A percentile compares a stretch with the other conserved stretches of the same genome.
phyloP scores from a whole-genome alignment of 2,329 filamentous ascomycete species.

The Domatiomyces catenatus region DNA sequence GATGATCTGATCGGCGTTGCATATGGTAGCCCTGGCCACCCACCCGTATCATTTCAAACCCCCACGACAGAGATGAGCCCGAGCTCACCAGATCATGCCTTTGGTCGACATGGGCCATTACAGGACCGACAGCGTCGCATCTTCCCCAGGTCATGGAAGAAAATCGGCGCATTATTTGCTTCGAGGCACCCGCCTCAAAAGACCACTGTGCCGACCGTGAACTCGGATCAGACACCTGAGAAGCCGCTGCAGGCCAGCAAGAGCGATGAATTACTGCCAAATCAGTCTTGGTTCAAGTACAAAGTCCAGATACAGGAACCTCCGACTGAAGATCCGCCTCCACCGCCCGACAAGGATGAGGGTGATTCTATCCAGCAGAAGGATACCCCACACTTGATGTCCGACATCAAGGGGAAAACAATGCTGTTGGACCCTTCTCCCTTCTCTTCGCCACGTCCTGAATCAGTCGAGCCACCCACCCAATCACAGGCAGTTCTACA shows the following conservation, averaged over 20 bases:
- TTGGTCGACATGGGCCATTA: conserved; percentile 2
- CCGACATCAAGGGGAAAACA: neutral
- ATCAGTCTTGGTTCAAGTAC: conserved; percentile 4
- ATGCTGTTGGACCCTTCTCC: neutral
- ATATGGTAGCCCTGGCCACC: conserved; percentile 47
- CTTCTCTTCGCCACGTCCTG: neutral
- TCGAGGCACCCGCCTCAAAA: conserved; percentile 15
- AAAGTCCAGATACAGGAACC: conserved; percentile 2
- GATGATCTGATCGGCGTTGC: conserved; percentile 54
- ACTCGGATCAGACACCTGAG: conserved; percentile 10
- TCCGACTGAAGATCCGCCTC: neutral
- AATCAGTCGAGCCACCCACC: neutral
- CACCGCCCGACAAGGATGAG: neutral
- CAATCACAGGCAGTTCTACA: conserved; percentile 5
- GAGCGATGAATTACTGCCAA: conserved; percentile 4
- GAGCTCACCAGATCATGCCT: conserved; percentile 2
- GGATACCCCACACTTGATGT: neutral
- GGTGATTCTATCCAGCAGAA: neutral
- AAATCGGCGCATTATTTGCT: conserved; percentile 30
- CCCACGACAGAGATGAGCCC: conserved; percentile 1
- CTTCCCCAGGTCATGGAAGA: conserved; percentile 30
- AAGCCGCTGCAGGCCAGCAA: conserved; percentile 8
- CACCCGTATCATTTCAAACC: conserved; percentile 7
- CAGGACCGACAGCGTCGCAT: conserved; percentile 6
- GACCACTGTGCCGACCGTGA: conserved; percentile 5